Conservation (phyloP, 2,329 filamentous ascomycete species). For the Cladosporium cucumerinum region DNA sequence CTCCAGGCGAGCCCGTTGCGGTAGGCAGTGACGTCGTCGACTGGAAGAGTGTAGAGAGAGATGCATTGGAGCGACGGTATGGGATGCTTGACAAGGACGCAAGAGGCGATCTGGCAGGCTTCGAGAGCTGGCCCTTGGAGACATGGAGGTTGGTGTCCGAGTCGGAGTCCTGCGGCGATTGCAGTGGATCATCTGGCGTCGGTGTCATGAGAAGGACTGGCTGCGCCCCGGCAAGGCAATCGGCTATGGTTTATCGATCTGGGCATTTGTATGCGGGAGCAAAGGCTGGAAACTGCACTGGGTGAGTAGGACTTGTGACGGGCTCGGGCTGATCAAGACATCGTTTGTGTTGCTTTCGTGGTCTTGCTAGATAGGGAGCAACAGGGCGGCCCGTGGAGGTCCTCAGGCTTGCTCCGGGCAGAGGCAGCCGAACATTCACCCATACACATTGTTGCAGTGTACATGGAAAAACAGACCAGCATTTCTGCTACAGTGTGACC, state of each 20-base stretch:
- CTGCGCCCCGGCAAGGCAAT: slow-evolving; percentile 2
- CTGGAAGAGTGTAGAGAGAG: slow-evolving; percentile 52
- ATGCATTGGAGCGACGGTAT: slow-evolving; percentile 52
- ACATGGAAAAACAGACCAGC: neutral
- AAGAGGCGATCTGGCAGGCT: slow-evolving; percentile 50
- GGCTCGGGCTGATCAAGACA: neutral
- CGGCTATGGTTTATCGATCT: neutral
- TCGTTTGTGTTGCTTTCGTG: neutral
- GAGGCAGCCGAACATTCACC: neutral
- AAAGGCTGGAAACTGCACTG: neutral
- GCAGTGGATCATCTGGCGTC: slow-evolving; percentile 60
- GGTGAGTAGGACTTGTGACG: neutral
- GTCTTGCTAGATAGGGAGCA: neutral
- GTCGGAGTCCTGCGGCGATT: slow-evolving; percentile 68
- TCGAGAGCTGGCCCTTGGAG: slow-evolving; percentile 47
- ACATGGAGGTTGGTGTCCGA: slow-evolving; percentile 59
- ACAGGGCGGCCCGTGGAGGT: neutral
- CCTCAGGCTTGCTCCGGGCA: neutral
- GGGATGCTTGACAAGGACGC: slow-evolving; percentile 58
- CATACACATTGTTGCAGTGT: neutral
- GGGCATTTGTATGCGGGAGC: slow-evolving; percentile 21
- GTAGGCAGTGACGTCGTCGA: slow-evolving; percentile 47
- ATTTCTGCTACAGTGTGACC: neutral
- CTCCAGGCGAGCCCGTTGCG: slow-evolving; percentile 26
- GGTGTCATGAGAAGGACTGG: slow-evolving; percentile 56